These are phyloP conservation scores for Dinochytrium kinnereticum DNA, from an alignment of 371 early-diverging fungal species.

Conservation along the genomic window DNA sequence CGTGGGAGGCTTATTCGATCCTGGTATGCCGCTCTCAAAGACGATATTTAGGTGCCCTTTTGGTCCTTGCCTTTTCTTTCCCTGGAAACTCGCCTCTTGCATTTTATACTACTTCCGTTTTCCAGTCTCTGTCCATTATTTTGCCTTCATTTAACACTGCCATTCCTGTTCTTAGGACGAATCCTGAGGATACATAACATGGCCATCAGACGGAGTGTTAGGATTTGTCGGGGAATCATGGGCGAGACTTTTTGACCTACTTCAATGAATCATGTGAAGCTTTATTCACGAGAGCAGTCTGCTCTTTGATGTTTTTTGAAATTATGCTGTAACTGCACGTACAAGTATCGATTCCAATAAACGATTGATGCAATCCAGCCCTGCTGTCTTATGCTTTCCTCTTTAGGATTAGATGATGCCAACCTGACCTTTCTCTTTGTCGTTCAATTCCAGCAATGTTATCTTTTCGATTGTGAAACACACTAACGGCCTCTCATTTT, in stretches of 20 bases:
- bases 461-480: too few species aligned
- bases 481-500: too few species aligned
- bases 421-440: too few species aligned
- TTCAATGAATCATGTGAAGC: background rate
- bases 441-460: too few species aligned
- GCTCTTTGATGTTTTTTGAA: too few species aligned
- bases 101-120: background rate
- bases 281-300: too few species aligned
- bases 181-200: conserved; percentile 5
- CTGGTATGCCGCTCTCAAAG: conserved; percentile 28
- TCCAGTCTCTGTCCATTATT: background rate
- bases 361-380: too few species aligned
- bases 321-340: too few species aligned
- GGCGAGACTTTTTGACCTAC: too few species aligned
- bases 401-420: too few species aligned
- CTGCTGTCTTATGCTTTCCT: too few species aligned
- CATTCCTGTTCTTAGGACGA: background rate
- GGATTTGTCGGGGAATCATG: background rate
- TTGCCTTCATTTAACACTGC: background rate
- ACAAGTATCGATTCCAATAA: too few species aligned
- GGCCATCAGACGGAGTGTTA: background rate
- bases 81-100: background rate
- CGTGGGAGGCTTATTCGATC: conserved; percentile 17
- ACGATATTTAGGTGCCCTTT: conserved; percentile 20
- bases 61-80: background rate